These are phyloP conservation scores for Terana coerulea DNA, from an alignment of 768 basidiomycete species.

Conservation along the genomic window DNA sequence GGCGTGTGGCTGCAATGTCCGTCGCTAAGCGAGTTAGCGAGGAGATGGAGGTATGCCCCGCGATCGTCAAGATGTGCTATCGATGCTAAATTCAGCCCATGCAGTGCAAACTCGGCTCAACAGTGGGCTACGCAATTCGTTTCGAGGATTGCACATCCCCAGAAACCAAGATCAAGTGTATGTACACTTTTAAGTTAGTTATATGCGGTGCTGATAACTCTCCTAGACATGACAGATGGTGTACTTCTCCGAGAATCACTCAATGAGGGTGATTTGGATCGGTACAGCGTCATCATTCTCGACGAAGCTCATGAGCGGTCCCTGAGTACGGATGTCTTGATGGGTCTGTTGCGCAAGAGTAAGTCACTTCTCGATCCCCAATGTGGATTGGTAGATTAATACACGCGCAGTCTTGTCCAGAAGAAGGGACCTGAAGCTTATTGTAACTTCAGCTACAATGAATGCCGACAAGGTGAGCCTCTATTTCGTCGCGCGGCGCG, in stretches of 20 bases:
- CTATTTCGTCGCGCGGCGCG: background rate
- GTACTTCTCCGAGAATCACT: conserved; percentile 96
- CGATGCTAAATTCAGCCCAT: background rate
- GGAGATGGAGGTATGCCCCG: conserved; percentile 84
- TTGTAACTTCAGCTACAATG: conserved; percentile 99
- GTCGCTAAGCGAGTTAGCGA: conserved; percentile 99
- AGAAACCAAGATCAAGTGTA: conserved; percentile 97
- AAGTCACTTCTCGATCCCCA: too few species aligned
- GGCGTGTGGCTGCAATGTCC: conserved; percentile 99
- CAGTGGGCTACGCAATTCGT: conserved; percentile 96
- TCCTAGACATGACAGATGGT: conserved; percentile 95
- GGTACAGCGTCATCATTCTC: conserved; percentile 96
- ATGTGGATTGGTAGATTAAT: too few species aligned
- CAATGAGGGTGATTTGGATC: conserved; percentile 97
- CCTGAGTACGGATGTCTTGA: conserved; percentile 94
- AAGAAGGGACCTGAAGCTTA: conserved; percentile 88
- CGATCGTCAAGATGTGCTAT: conserved; percentile 4
- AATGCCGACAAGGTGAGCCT: conserved; percentile 91
- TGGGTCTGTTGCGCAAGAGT: conserved; percentile 96
- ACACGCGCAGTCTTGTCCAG: conserved; percentile 62
- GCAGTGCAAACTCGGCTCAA: conserved; percentile 88
- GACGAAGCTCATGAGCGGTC: conserved; percentile 99
- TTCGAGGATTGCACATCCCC: conserved; percentile 96
- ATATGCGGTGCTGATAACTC: background rate
- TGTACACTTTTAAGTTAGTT: conserved; percentile 21